These are phyloP conservation scores for Plantago lanceolata DNA, from an alignment of 305 asterid species.

Conservation along the genomic window DNA sequence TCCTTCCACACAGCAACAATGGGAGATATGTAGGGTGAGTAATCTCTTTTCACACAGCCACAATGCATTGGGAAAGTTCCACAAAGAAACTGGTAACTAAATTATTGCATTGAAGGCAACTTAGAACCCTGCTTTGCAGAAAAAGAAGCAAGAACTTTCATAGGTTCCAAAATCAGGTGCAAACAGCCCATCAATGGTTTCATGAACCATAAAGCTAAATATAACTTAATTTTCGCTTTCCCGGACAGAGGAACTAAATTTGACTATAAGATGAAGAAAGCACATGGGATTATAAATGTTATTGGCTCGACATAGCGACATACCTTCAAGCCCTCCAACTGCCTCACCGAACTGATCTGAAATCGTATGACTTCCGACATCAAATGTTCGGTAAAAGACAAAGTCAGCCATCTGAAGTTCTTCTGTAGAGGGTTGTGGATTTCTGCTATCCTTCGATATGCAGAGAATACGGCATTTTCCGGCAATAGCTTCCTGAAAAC, in stretches of 20 bases:
- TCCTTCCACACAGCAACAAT: constrained; percentile 7
- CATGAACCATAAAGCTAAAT: neutral
- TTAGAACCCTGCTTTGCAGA: no score
- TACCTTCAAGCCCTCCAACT: constrained; percentile 84
- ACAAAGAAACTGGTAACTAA: no score
- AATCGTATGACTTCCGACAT: constrained; percentile 51
- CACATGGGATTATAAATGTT: neutral
- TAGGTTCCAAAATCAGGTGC: no score
- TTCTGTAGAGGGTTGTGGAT: constrained; percentile 70
- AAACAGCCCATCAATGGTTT: neutral
- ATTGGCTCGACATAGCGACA: constrained; percentile 6
- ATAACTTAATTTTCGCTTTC: neutral
- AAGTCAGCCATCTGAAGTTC: constrained; percentile 60
- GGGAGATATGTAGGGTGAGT: neutral
- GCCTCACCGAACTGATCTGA: constrained; percentile 51
- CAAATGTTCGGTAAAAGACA: constrained; percentile 69
- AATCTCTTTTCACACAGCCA: no score
- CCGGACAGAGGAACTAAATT: neutral
- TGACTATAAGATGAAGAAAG: neutral
- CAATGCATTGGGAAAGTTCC: no score
- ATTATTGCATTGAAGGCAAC: no score
- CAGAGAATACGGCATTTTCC: constrained; percentile 85
- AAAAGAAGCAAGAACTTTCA: no score
- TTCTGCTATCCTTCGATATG: constrained; percentile 63
- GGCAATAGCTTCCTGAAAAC: constrained; percentile 79